Evolutionary conservation across 257 asterid genomes (phyloP), one percentile per base, ranked within the genome.

Genomic region (Lantana camara): DNA sequence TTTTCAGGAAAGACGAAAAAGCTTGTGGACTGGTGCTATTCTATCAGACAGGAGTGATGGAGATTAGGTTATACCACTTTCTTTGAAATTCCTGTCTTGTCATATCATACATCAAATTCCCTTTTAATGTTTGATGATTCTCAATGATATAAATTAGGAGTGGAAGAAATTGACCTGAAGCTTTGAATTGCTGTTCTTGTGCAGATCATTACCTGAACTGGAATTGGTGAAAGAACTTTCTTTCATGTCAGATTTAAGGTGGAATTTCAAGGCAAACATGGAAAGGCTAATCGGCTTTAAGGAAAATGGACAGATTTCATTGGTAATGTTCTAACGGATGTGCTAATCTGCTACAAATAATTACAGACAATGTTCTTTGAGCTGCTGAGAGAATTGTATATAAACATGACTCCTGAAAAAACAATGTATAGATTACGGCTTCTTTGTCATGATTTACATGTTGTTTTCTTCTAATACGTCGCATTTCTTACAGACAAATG

Each of bases 181-280:
- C 47, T 57, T 54, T 27, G 60, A 60, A 50, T 61, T 71, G 51
- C 63, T 57, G 45, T 74, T 56, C 65, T 24, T 67, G 46, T 75
- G 80, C 91, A 86, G 98, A 81, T 88, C 98, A 38, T 74, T 91
- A 85, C 95, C 96, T 72, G 79, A 79, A 78, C 87, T 91, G 46
- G 85, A 82, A 71, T 67, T 88, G 78, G 88, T 86, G 77, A 85
- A 81, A 70, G 86, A 77, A 62, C 54, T 80, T 72, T 80, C 98
- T 57, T 75, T 88, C 54, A 68, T 68, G 64, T 73, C 95, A 45
- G 76, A 79, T 59, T 81, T 91, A 35, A 80, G 95, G 77, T 91
- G 96, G 98, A 88, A 83, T 67, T 66, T 86, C 78, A 84, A 81
- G 80, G 75, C 86, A 77, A 82, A 84, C 82, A 68, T 91, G 89